Evolutionary conservation across 768 basidiomycete genomes (phyloP), one percentile per base, ranked within the genome.

Genomic region (Suillus paluster): DNA sequence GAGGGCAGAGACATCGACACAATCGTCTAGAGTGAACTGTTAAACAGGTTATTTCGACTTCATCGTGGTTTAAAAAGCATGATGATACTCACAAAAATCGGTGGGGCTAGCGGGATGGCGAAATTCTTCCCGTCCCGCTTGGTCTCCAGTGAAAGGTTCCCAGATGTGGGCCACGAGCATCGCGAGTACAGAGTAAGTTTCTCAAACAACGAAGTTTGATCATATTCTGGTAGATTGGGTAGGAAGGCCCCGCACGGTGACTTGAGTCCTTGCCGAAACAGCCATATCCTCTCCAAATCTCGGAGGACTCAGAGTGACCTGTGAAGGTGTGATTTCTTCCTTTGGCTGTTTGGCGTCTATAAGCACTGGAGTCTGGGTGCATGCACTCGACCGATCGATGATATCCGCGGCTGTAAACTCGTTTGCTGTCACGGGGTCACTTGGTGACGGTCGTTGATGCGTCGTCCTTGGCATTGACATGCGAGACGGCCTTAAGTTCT

Each of bases 1-100:
- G 54, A 82, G 79, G 15, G 76, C 74, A 5, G 84, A 84, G 12
- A 88, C 49, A 63, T 88, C 86, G 25, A 87, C 77, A n/a, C 82
- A 72, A 62, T 76, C 78, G 49, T 86, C 79, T 2, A 81, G 75
- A 9, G 79, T 82, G 21, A 80, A 62, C 85, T 86, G 67, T 25
- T 34, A 39, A 38, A 30, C 27, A n/a, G 10, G 45, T 50, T 39
- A 48, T 41, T 23, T 54, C 36, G 9, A 54, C 23, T 38, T 55
- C 17, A 33, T 30, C 48, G 3, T 48, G 30, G 56, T 25, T 27
- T 15, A 9, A 45, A 58, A 6, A 33, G 48, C 17, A n/a, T 19
- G 64, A 77, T 57, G 66, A 79, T 68, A 84, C 78, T 17, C 63
- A 71, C 66, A 77, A 70, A 54, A 70, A 75, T 34, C 68, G 76